Conservation (phyloP, 2,329 filamentous ascomycete genomes). For the Xylariaceae sp. region DNA sequence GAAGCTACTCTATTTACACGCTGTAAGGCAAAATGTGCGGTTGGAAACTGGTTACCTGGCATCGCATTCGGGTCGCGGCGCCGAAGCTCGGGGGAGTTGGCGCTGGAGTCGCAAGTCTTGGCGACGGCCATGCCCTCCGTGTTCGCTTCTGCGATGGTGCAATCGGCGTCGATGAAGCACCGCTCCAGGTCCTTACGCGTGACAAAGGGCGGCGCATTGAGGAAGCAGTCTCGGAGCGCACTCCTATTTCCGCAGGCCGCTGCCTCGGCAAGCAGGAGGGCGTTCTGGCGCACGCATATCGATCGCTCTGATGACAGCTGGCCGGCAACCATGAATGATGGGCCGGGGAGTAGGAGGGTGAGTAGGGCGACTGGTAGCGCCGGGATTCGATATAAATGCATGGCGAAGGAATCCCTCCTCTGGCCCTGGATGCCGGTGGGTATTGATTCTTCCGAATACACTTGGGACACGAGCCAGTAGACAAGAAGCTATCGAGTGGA, state of each 20-base stretch:
- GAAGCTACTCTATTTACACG: too few relatives aligned
- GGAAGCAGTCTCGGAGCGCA: conserved; percentile 40
- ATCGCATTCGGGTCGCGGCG: conserved; percentile 19
- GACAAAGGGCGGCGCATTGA: conserved; percentile 27
- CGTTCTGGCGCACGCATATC: conserved; percentile 37
- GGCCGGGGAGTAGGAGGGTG: conserved; percentile 31
- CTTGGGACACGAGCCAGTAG: too few relatives aligned
- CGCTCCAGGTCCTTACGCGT: conserved; percentile 32
- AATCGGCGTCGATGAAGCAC: conserved; percentile 35
- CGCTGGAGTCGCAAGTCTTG: conserved; percentile 27
- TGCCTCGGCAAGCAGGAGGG: conserved; percentile 34
- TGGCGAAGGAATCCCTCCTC: conserved; percentile 7
- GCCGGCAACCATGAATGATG: conserved; percentile 23
- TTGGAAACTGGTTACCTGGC: conserved; percentile 17
- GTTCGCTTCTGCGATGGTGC: conserved; percentile 31
- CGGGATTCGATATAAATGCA: conserved; percentile 13
- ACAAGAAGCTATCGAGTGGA: too few relatives aligned
- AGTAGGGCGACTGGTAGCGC: conserved; percentile 27
- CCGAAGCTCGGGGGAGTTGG: conserved; percentile 19
- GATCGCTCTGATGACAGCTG: conserved; percentile 21
- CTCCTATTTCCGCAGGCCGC: conserved; percentile 41
- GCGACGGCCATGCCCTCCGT: conserved; percentile 33
- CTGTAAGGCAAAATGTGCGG: neutral
- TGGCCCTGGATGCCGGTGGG: too few relatives aligned
- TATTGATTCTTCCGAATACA: too few relatives aligned